Conservation (phyloP, 495 filamentous ascomycete genomes). For the Lophiotrema nucula region DNA sequence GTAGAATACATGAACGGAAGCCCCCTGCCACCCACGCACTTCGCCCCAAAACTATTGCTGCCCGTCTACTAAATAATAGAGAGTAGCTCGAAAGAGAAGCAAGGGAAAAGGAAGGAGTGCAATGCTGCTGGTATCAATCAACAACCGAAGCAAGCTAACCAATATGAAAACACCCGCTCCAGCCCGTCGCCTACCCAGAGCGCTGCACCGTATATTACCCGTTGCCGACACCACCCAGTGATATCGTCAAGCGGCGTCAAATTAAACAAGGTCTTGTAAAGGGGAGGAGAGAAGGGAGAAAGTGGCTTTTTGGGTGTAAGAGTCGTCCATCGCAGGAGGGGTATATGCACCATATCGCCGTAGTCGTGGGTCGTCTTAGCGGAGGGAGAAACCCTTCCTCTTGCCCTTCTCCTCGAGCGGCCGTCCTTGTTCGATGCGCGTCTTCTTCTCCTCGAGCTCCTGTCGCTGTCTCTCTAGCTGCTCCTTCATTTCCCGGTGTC, state of each 20-base stretch:
- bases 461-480: constrained; percentile 90
- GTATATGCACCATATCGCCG: constrained; percentile 1
- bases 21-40: constrained; percentile 4
- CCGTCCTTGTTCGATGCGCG: constrained; percentile 84
- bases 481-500: constrained; percentile 99
- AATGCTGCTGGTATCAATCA: constrained; percentile 39
- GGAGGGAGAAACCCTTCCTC: constrained; percentile 97
- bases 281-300: constrained; percentile 28
- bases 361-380: constrained; percentile 52
- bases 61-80: constrained; percentile 22
- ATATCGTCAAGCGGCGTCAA: constrained; percentile 26
- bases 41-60: constrained; percentile 25
- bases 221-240: constrained; percentile 33
- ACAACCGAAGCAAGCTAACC: constrained; percentile 36
- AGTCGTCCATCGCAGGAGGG: constrained; percentile 15
- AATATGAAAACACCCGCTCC: constrained; percentile 24
- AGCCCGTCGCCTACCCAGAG: constrained; percentile 4
- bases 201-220: constrained; percentile 32
- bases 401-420: constrained; percentile 92
- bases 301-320: constrained; percentile 20
- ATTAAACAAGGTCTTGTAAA: constrained; percentile 35
- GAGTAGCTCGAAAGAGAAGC: constrained; percentile 1
- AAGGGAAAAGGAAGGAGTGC: constrained; percentile 31
- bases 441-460: constrained; percentile 97
- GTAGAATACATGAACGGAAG: constrained; percentile 35